Conservation (phyloP, 768 basidiomycete genomes). For the Leccinum longicurvipes region DNA sequence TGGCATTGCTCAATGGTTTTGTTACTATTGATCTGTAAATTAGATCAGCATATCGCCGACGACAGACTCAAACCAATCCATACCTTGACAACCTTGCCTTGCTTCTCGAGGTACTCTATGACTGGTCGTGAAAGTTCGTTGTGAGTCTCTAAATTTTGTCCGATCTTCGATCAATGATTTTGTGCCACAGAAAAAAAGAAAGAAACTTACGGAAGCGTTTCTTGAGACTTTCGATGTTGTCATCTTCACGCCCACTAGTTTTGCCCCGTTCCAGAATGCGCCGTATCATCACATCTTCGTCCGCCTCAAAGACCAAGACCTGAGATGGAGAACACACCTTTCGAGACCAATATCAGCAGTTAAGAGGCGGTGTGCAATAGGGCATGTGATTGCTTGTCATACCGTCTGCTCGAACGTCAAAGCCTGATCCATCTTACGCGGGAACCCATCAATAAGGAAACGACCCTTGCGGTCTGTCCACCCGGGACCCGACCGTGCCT, state of each 20-base stretch:
- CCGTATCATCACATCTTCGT: constrained; percentile 81
- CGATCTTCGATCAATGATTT: background rate
- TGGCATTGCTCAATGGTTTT: constrained; percentile 72
- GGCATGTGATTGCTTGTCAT: constrained; percentile 19
- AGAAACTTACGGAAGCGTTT: constrained; percentile 84
- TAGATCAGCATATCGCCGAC: background rate
- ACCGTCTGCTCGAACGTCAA: constrained; percentile 85
- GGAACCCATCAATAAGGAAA: constrained; percentile 97
- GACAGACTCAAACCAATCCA: background rate
- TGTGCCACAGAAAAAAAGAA: background rate
- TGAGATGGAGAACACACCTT: constrained; percentile 79
- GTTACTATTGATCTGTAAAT: constrained; percentile 62
- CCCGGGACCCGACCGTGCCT: constrained; percentile 42
- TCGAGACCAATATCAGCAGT: background rate
- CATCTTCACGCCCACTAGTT: constrained; percentile 94
- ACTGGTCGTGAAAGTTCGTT: constrained; percentile 90
- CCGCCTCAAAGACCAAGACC: constrained; percentile 84
- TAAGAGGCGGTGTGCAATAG: background rate
- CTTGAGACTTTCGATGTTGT: constrained; percentile 88
- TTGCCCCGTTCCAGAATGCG: constrained; percentile 88
- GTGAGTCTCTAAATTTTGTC: constrained; percentile 62
- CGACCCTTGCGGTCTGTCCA: constrained; percentile 75
- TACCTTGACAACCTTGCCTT: constrained; percentile 79
- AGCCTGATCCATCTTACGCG: constrained; percentile 98
- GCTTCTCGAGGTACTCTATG: constrained; percentile 70